Evolutionary conservation across 805 yeast genomes (phyloP), one percentile per base, ranked within the genome.

Genomic region (Teunomyces funiuensis): DNA sequence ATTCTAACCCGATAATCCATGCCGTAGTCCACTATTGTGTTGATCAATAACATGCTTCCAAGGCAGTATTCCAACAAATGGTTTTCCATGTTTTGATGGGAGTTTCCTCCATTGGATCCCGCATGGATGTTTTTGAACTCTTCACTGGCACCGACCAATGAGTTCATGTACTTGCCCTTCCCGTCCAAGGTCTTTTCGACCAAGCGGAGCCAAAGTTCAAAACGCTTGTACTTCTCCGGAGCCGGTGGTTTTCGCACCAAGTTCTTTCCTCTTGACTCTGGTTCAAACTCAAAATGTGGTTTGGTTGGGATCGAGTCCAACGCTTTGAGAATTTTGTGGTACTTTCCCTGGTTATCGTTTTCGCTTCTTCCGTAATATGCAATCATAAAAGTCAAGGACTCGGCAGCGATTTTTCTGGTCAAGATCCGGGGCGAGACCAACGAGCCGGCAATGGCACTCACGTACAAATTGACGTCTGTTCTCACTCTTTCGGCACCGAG

Each of bases 121-220:
- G 62, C 53, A 44, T 58, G 59, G 5, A 63, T 63, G 9, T 74
- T 60, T 44, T 80, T 82, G 40, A 80, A 74, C 50, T 91, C 97
- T 7, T 84, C 93, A 44, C 88, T 83, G 0, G 97, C 96, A 2
- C 97, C 97, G 6, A 91, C 98, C 53, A 84, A 62, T 0, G 97
- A 87, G 8, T 97, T 96, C 76, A 86, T 74, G 47, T 67, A 69
- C 53, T 81, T 84, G 6, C 98, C 98, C 51, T 90, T 76, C 2
- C 97, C 97, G 42, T 82, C 88, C 33, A 88, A 53, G 0, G 90
- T 83, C 37, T 75, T 77, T 38, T 76, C 83, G 3, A 88, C 82
- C 9, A 80, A 66, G 37, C 68, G 63, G 33, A 88, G 55, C 96
- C 96, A 88, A 27, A 83, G 74, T 46, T 82, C 85, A 51, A 84